Conservation (phyloP, 1,284 basidiomycete species). For the Omphalotus olearius region DNA sequence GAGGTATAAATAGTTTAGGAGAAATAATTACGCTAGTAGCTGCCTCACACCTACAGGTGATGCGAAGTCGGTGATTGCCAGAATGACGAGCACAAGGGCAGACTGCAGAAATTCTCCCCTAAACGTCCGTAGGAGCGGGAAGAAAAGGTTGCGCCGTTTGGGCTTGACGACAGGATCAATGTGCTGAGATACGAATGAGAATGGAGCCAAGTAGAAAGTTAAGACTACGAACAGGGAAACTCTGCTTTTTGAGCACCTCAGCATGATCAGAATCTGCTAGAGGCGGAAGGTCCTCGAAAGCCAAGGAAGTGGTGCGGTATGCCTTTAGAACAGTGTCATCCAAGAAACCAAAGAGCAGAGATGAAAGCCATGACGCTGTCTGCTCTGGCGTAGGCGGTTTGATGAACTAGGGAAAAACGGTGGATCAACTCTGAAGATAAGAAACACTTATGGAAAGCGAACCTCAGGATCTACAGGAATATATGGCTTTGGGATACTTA, state of each 20-base stretch:
- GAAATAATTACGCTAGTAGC: conserved; percentile 15
- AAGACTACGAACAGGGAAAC: conserved; percentile 29
- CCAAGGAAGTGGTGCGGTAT: conserved; percentile 25
- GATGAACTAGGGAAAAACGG: conserved; percentile 25
- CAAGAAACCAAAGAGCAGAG: conserved; percentile 46
- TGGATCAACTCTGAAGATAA: neutral
- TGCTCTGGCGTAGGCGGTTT: conserved; percentile 47
- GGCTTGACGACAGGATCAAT: neutral
- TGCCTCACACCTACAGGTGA: conserved; percentile 38
- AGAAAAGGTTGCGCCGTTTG: conserved; percentile 25
- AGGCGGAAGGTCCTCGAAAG: conserved; percentile 35
- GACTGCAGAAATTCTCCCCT: conserved; percentile 26
- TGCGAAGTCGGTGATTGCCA: conserved; percentile 24
- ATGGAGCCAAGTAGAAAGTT: conserved; percentile 18
- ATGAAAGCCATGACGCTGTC: conserved; percentile 45
- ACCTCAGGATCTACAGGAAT: conserved; percentile 28
- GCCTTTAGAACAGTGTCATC: conserved; percentile 35
- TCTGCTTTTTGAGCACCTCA: conserved; percentile 21
- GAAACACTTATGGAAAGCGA: neutral
- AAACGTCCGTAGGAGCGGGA: conserved; percentile 18
- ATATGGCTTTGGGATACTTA: conserved; percentile 25
- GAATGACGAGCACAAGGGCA: conserved; percentile 18
- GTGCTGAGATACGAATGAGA: conserved; percentile 6
- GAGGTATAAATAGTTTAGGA: neutral
- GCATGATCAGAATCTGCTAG: conserved; percentile 44